phyloP scores from a whole-genome alignment of 257 asterid genomes.

The Pogostemon cablin region DNA sequence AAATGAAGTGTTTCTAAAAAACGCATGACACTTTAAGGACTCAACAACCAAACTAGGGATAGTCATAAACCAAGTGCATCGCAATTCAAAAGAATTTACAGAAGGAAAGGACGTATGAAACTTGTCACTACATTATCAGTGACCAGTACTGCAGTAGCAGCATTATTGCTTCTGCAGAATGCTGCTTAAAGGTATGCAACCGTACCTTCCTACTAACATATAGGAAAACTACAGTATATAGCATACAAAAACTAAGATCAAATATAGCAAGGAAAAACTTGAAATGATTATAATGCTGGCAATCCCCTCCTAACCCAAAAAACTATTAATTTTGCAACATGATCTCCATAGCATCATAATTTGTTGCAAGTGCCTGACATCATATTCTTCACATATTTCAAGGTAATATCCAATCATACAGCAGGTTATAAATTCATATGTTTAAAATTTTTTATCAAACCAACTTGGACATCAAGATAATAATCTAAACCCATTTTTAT shows the following conservation, averaged over 20 bases:
- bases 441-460: background rate
- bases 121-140: no score
- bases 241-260: background rate
- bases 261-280: background rate
- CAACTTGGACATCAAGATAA: background rate
- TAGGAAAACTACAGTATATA: no score
- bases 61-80: no score
- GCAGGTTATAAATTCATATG: background rate
- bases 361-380: background rate
- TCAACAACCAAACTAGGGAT: no score
- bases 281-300: background rate
- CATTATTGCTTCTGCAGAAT: no score
- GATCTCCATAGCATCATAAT: conserved; percentile 15
- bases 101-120: no score
- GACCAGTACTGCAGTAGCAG: no score
- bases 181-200: no score
- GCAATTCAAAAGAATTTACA: no score
- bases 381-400: conserved; percentile 15
- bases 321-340: background rate
- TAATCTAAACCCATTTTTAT: background rate
- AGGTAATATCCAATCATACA: background rate
- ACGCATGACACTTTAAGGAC: no score
- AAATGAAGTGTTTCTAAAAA: no score
- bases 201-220: no score
- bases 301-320: background rate